Conservation (phyloP, 75 land plant species). For the Chamaecyparis obtusa region DNA sequence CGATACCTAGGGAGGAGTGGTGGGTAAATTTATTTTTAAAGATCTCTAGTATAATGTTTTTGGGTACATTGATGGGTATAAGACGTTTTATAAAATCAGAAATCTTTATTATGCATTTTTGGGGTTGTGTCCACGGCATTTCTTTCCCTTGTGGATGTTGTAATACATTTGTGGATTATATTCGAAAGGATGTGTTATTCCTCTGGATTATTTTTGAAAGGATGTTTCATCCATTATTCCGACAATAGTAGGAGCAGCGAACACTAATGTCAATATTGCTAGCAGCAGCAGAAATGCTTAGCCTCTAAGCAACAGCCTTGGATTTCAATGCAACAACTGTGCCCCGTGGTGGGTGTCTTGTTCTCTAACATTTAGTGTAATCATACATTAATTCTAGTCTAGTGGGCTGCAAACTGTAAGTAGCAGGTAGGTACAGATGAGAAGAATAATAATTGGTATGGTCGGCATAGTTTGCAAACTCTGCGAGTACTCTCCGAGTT, state of each 20-base stretch:
- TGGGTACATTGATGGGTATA: neutral
- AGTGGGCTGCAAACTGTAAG: neutral
- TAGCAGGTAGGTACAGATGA: neutral
- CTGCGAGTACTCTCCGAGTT: too few species aligned
- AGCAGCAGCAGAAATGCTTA: neutral
- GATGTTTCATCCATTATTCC: neutral
- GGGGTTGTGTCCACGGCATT: neutral
- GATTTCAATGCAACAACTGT: neutral
- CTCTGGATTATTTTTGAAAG: neutral
- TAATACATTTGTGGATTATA: neutral
- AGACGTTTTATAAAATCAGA: neutral
- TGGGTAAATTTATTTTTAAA: conserved; percentile 6
- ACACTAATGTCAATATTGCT: neutral
- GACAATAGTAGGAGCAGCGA: neutral
- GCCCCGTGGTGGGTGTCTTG: neutral
- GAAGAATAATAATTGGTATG: neutral
- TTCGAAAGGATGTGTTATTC: neutral
- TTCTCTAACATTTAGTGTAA: neutral
- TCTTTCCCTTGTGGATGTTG: neutral
- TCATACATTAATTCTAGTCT: neutral
- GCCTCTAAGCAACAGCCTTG: neutral
- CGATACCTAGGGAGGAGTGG: neutral
- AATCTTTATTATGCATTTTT: neutral
- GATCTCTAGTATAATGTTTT: neutral
- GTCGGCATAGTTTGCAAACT: too few species aligned